These are phyloP conservation scores for Leucosporidium creatinivorum DNA, from an alignment of 768 basidiomycete genomes.

Conservation along the genomic window DNA sequence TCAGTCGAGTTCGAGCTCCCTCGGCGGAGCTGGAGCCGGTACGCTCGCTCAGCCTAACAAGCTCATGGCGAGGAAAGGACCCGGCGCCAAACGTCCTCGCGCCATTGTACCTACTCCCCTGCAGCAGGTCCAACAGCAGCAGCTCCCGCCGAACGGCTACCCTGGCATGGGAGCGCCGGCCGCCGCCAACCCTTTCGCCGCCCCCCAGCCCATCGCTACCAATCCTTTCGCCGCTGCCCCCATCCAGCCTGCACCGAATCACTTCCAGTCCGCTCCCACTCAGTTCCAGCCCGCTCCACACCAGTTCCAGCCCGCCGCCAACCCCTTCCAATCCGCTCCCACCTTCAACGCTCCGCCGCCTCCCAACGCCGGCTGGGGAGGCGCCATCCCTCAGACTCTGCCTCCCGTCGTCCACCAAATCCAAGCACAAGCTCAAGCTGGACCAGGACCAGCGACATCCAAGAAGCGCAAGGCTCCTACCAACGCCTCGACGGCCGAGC, in stretches of 20 bases:
- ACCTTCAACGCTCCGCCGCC: not conserved
- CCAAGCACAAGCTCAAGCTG: no score
- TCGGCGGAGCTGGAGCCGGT: not conserved
- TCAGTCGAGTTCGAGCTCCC: no score
- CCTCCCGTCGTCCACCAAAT: not conserved
- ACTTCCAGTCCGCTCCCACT: no score
- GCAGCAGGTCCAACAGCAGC: not conserved
- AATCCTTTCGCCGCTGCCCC: no score
- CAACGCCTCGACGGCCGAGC: not conserved
- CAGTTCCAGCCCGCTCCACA: no score
- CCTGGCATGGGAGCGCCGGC: no score
- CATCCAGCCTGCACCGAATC: no score
- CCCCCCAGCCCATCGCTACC: no score
- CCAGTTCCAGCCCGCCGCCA: no score
- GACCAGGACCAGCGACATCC: not conserved
- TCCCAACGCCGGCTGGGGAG: not conserved
- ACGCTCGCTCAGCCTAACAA: constrained; percentile 20
- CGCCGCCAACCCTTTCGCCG: no score
- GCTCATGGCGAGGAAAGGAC: constrained; percentile 31
- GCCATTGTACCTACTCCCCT: not conserved
- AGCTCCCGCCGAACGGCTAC: not conserved
- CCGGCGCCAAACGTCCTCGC: constrained; percentile 26
- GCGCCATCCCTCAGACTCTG: not conserved
- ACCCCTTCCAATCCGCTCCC: no score
- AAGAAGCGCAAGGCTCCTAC: constrained; percentile 16